Percentiles rank a stretch among this genome's conserved stretches.
Evolutionary conservation across 768 basidiomycete genomes (phyloP).

Genomic region (Cystoderma amianthinum): DNA sequence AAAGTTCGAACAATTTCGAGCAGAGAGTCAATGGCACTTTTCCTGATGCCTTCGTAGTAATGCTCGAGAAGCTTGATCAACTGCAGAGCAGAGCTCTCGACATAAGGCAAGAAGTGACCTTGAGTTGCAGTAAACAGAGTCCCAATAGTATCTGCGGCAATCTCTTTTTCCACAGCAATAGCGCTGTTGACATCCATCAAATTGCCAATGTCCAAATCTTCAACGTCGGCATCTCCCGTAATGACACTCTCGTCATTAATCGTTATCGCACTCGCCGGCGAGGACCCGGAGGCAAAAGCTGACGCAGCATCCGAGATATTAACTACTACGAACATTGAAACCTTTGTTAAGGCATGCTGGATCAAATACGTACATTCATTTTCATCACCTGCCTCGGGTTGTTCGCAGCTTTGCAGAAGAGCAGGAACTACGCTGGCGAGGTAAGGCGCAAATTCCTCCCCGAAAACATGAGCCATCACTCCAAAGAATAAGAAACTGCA

Average conservation of each 20-base stretch:
- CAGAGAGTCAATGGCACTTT: constrained; percentile 83
- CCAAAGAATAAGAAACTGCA: constrained; percentile 98
- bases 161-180: constrained; percentile 98
- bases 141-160: constrained; percentile 94
- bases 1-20: constrained; percentile 87
- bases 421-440: constrained; percentile 82
- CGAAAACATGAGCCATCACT: constrained; percentile 96
- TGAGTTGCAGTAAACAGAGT: constrained; percentile 81
- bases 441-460: constrained; percentile 87
- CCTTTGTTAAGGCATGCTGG: not conserved
- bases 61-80: constrained; percentile 78
- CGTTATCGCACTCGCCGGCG: constrained; percentile 63
- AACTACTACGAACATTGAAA: constrained; percentile 23
- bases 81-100: constrained; percentile 76
- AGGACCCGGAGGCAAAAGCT: constrained; percentile 68
- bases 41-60: constrained; percentile 97
- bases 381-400: constrained; percentile 62
- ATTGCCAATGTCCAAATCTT: constrained; percentile 81
- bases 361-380: not conserved
- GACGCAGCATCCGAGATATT: constrained; percentile 46
- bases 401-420: constrained; percentile 75
- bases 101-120: constrained; percentile 82
- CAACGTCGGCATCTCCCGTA: constrained; percentile 47
- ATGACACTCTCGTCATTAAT: too few species aligned
- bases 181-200: constrained; percentile 91